Evolutionary conservation across 2,329 filamentous ascomycete species (phyloP).

Genomic region (Incumbomyces delicatus): DNA sequence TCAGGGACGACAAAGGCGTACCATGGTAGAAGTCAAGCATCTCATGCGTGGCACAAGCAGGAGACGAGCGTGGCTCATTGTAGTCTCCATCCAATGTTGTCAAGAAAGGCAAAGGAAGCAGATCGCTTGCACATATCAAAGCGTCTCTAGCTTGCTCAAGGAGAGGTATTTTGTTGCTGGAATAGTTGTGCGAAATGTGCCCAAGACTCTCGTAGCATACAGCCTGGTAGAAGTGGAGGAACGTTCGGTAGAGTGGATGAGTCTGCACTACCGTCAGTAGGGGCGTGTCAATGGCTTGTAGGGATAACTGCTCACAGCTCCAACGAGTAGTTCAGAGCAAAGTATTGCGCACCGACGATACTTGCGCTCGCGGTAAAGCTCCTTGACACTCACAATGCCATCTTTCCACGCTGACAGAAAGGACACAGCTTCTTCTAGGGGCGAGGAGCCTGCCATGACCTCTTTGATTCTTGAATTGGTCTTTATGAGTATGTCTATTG

Average conservation of each 20-base stretch:
- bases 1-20: too few species aligned
- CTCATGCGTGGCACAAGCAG: not conserved
- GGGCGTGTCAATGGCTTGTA: not conserved
- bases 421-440: not conserved
- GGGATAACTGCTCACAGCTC: not conserved
- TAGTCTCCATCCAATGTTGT: constrained; percentile 6
- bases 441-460: too few species aligned
- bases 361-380: constrained; percentile 3
- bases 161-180: constrained; percentile 15
- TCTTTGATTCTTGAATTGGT: too few species aligned
- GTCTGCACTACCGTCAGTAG: constrained; percentile 8
- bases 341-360: constrained; percentile 2
- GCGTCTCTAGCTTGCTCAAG: constrained; percentile 15
- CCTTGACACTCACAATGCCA: constrained; percentile 1
- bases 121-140: constrained; percentile 12
- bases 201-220: constrained; percentile 19
- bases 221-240: constrained; percentile 20
- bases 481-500: too few species aligned
- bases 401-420: constrained; percentile 2
- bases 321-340: not conserved
- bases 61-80: constrained; percentile 2
- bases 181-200: constrained; percentile 18
- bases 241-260: constrained; percentile 16
- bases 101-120: constrained; percentile 14
- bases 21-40: not conserved